These are phyloP conservation scores for Mortierella antarctica DNA, from an alignment of 192 early-diverging fungal species.

Conservation along the genomic window DNA sequence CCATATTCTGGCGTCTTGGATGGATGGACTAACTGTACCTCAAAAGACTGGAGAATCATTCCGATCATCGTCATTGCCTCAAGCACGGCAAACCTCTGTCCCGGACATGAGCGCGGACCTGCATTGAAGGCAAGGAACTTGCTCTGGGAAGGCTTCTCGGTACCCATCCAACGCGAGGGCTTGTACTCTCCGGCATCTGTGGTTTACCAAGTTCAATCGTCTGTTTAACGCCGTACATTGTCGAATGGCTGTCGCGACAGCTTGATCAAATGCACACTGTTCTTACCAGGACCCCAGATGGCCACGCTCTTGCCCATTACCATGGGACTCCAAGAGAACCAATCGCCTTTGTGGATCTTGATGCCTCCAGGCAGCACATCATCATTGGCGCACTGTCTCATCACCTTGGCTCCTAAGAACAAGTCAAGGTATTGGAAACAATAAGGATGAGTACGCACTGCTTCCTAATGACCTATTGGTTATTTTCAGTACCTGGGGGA, in stretches of 20 bases:
- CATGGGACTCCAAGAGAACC: conserved; percentile 57
- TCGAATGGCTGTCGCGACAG: not conserved
- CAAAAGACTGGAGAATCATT: conserved; percentile 10
- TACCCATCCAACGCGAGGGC: conserved; percentile 59
- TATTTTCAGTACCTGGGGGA: conserved; percentile 62
- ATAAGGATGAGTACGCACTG: too few species aligned
- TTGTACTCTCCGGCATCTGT: conserved; percentile 64
- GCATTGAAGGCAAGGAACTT: not conserved
- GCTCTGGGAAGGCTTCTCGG: not conserved
- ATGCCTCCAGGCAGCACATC: conserved; percentile 69
- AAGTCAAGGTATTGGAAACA: not conserved
- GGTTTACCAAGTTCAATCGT: not conserved
- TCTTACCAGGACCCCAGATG: conserved; percentile 4
- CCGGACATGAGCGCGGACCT: not conserved
- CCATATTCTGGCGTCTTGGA: not conserved
- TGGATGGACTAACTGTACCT: not conserved
- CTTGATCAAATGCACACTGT: not conserved
- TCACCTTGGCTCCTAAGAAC: conserved; percentile 16
- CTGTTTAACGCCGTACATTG: not conserved
- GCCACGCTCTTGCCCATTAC: conserved; percentile 1
- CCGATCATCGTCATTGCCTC: not conserved
- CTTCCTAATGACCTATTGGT: too few species aligned
- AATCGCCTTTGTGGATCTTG: conserved; percentile 57
- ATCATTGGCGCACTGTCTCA: conserved; percentile 63
- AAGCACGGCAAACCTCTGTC: not conserved